Evolutionary conservation across 2,329 filamentous ascomycete genomes (phyloP), one percentile per base, ranked within the genome.

Genomic region (Uncinocarpus reesii): DNA sequence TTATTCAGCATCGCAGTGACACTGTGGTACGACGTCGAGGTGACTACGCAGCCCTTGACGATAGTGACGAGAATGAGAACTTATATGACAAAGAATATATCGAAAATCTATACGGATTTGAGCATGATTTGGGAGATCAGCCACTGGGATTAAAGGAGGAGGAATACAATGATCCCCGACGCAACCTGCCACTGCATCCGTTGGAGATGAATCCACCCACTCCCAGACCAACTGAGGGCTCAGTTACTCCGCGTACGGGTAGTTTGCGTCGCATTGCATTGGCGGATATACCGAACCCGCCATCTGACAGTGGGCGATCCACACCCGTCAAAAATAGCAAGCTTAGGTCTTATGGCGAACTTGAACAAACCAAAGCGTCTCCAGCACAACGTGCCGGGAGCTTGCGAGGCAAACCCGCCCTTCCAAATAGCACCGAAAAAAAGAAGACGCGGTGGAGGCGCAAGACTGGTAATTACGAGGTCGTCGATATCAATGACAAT

Each of bases 191-290:
- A 5, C 56, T 65, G n/a, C 69, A 71, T 34, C 71, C 71, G 2
- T 58, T 73, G 15, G 63, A 62, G 50, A 65, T 73, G 60, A 72
- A 73, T 44, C 69, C 69, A 18, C 68, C 69, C 16, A 70, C 67
- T 5, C 69, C 69, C 2, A 62, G 62, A 35, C 64, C 65, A 7
- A 46, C 57, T 15, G 54, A 58, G 29, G 44, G 51, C 6, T 8
- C 57, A 55, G 15, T 47, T 47, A 15, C 48, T 57, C 44, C 53
- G 29, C 56, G 57, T 6, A 60, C 57, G 29, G 54, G 56, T 8
- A 55, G 53, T 11, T 52, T 60, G n/a, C 57, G 58, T 13, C 66
- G 65, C 18, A 52, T 57, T 52, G 60, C 57, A 1, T 53, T 68
- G 7, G 56, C 54, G 1, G 62, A 65, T 41, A 63, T 63, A 8